These are phyloP conservation scores for Spiraea crenata DNA, from an alignment of 331 rosid species.

Conservation along the genomic window DNA sequence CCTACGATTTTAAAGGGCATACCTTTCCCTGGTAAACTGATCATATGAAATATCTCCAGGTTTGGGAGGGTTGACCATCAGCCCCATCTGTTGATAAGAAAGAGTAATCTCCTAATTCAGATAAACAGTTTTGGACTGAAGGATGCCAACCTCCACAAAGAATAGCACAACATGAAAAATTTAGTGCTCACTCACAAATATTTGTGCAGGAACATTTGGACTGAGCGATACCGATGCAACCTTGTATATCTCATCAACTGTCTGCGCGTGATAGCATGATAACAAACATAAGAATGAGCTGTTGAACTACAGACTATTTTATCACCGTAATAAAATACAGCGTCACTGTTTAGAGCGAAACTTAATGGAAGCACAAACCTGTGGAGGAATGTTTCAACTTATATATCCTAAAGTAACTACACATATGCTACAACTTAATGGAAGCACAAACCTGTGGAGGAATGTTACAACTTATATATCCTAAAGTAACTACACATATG, in stretches of 20 bases:
- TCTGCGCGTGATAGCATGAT: conserved; percentile 49
- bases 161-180: conserved; percentile 22
- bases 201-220: conserved; percentile 98
- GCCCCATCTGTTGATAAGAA: conserved; percentile 73
- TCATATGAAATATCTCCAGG: conserved; percentile 97
- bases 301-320: neutral
- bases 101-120: conserved; percentile 21
- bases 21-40: conserved; percentile 84
- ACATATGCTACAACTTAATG: neutral
- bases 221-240: conserved; percentile 84
- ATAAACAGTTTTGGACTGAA: conserved; percentile 15
- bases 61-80: conserved; percentile 89
- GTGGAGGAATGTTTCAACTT: too few species aligned
- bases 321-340: too few species aligned
- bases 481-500: too few species aligned
- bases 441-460: conserved; percentile 70
- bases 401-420: too few species aligned
- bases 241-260: conserved; percentile 95
- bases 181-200: conserved; percentile 73
- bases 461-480: too few species aligned
- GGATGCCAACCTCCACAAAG: conserved; percentile 16
- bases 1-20: conserved; percentile 21
- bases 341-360: too few species aligned
- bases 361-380: too few species aligned
- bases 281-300: conserved; percentile 23